These are phyloP conservation scores for Penicillium sp. DNA, from an alignment of 2,329 filamentous ascomycete species.

Conservation along the genomic window DNA sequence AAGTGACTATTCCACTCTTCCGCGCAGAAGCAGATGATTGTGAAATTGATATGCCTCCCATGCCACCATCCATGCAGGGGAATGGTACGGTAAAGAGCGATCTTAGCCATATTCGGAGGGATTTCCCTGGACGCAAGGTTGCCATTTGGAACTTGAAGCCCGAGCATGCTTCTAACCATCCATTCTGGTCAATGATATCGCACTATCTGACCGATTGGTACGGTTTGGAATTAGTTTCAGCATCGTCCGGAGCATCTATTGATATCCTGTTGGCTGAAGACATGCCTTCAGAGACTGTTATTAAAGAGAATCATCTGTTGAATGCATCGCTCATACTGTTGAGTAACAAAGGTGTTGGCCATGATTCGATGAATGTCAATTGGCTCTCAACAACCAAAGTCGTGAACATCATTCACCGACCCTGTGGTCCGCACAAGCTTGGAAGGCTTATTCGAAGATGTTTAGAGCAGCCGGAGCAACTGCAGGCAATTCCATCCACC, in stretches of 20 bases:
- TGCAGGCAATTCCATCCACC: background rate
- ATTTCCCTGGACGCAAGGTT: conserved; percentile 27
- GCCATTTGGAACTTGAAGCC: conserved; percentile 32
- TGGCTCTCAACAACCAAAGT: conserved; percentile 18
- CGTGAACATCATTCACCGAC: conserved; percentile 5
- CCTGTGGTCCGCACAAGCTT: conserved; percentile 14
- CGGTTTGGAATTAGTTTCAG: conserved; percentile 33
- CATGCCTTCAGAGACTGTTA: conserved; percentile 21
- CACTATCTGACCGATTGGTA: conserved; percentile 41
- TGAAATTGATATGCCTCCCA: conserved; percentile 7
- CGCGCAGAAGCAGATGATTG: conserved; percentile 7
- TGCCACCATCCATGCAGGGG: conserved; percentile 1
- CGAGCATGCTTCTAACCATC: conserved; percentile 15
- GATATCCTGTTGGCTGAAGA: conserved; percentile 39
- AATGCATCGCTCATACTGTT: conserved; percentile 37
- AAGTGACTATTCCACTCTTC: conserved; percentile 32
- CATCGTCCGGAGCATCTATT: conserved; percentile 23
- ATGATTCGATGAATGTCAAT: conserved; percentile 26
- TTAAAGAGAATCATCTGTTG: background rate
- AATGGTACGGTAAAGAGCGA: conserved; percentile 17
- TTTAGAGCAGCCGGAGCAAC: background rate
- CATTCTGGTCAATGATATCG: conserved; percentile 26
- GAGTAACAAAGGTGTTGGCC: conserved; percentile 39
- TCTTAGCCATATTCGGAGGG: conserved; percentile 24
- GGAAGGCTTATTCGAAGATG: conserved; percentile 7